phyloP scores from a whole-genome alignment of 768 basidiomycete species.

The Filobasidium floriforme region DNA sequence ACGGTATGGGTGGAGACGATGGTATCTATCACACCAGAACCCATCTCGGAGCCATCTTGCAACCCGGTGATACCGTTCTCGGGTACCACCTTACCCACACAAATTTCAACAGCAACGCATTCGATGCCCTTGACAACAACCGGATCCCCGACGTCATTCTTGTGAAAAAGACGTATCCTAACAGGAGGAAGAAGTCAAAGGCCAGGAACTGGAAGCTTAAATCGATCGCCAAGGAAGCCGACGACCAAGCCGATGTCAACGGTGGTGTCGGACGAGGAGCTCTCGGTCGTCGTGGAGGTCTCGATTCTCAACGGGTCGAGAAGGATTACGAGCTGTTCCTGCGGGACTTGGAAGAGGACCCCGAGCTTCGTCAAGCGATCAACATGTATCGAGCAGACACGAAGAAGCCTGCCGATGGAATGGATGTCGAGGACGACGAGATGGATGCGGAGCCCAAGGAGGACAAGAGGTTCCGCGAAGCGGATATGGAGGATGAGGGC shows the following conservation, averaged over 20 bases:
- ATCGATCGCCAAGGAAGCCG: constrained; percentile 85
- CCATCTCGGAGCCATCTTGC: constrained; percentile 84
- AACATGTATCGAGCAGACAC: constrained; percentile 71
- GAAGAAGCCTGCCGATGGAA: constrained; percentile 55
- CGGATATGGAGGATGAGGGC: constrained; percentile 36
- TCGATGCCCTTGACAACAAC: constrained; percentile 55
- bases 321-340: constrained; percentile 95
- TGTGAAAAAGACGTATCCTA: constrained; percentile 91
- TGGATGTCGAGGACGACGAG: constrained; percentile 49
- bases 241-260: constrained; percentile 74
- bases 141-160: constrained; percentile 86
- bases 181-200: constrained; percentile 81
- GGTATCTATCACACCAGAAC: constrained; percentile 93
- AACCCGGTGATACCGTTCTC: constrained; percentile 87
- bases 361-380: constrained; percentile 74
- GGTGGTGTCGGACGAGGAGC: constrained; percentile 59
- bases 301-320: constrained; percentile 86
- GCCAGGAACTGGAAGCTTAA: constrained; percentile 77
- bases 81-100: constrained; percentile 81
- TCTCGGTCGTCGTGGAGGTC: constrained; percentile 80
- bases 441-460: constrained; percentile 45
- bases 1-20: constrained; percentile 53
- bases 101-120: constrained; percentile 90
- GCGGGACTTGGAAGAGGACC: constrained; percentile 87
- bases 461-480: not conserved